These are phyloP conservation scores for Trifolium pratense DNA, from an alignment of 306 rosid species.

Conservation along the genomic window DNA sequence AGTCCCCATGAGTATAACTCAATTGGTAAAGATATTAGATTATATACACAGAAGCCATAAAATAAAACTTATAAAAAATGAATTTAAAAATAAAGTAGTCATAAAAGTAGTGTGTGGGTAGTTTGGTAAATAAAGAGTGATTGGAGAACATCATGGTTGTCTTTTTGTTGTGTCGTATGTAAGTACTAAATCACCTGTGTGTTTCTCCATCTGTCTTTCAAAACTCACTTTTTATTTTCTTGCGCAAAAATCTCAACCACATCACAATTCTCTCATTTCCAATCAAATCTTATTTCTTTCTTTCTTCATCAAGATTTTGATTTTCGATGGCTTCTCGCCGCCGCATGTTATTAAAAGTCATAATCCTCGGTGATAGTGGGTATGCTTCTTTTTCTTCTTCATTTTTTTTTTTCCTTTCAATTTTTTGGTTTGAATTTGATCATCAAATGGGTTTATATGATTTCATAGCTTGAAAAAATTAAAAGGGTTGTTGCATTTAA, in stretches of 20 bases:
- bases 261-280: constrained; percentile 33
- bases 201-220: constrained; percentile 45
- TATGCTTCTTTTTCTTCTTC: constrained; percentile 37
- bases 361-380: constrained; percentile 99
- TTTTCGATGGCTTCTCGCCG: constrained; percentile 91
- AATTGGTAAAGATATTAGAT: too few relatives aligned
- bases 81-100: too few relatives aligned
- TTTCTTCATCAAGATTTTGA: background rate
- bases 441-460: background rate
- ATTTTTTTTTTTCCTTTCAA: background rate
- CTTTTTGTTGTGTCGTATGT: too few relatives aligned
- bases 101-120: too few relatives aligned
- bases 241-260: constrained; percentile 17
- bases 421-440: constrained; percentile 16
- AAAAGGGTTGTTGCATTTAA: constrained; percentile 22
- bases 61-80: too few relatives aligned
- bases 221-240: constrained; percentile 14
- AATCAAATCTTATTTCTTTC: background rate
- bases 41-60: too few relatives aligned
- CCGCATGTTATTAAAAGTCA: constrained; percentile 97
- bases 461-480: background rate
- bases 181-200: too few relatives aligned
- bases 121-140: too few relatives aligned
- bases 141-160: too few relatives aligned
- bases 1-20: too few relatives aligned